phyloP scores from a whole-genome alignment of 805 yeast genomes.

The Myxozyma kluyveri region DNA sequence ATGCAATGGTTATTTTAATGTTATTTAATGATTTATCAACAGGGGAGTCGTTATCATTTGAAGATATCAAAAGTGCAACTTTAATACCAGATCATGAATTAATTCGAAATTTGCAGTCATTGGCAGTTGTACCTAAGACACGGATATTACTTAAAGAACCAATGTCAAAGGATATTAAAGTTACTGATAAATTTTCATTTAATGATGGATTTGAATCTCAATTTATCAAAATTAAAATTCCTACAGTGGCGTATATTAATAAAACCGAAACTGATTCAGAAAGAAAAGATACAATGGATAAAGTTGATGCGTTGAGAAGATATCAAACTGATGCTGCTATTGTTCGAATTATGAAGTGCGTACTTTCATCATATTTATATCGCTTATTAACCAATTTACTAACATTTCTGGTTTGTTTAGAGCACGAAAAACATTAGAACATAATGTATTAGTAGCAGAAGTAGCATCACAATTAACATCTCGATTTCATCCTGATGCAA shows the following conservation, averaged over 20 bases:
- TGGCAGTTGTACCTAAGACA: slow-evolving; percentile 79
- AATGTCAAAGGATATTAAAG: slow-evolving; percentile 65
- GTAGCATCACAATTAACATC: slow-evolving; percentile 56
- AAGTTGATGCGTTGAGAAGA: slow-evolving; percentile 60
- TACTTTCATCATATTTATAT: not conserved
- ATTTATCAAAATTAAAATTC: slow-evolving; percentile 66
- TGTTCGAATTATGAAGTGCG: slow-evolving; percentile 74
- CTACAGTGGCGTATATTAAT: slow-evolving; percentile 52
- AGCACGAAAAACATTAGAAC: slow-evolving; percentile 57
- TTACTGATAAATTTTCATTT: slow-evolving; percentile 61
- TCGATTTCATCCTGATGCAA: slow-evolving; percentile 68
- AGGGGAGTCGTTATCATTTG: slow-evolving; percentile 50
- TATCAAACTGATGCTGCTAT: slow-evolving; percentile 79
- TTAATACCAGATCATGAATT: slow-evolving; percentile 72
- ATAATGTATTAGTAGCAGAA: slow-evolving; percentile 66
- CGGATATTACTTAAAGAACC: slow-evolving; percentile 74
- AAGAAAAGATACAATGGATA: slow-evolving; percentile 48
- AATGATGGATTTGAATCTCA: slow-evolving; percentile 70
- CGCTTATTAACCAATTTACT: not conserved
- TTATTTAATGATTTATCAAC: slow-evolving; percentile 58
- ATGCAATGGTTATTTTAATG: slow-evolving; percentile 73
- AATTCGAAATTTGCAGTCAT: slow-evolving; percentile 72
- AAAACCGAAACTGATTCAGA: slow-evolving; percentile 54
- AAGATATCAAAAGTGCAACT: slow-evolving; percentile 63
- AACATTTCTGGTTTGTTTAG: not conserved